Base-by-base conservation (phyloP, 257 asterid species). In the Datura wrightii region DNA sequence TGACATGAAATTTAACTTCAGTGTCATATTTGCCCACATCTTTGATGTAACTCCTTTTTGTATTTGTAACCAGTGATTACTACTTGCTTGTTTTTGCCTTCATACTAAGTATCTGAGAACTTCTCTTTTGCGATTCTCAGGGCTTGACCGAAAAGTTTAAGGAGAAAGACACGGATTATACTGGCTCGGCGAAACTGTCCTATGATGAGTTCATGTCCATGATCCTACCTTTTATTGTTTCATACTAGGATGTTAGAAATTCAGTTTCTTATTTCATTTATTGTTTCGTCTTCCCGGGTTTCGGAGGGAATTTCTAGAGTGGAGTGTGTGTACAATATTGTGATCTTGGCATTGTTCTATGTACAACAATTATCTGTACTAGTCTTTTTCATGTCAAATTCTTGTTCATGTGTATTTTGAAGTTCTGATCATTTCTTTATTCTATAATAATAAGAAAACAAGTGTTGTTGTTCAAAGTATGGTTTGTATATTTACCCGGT, bases 111-210 rank as follows among this genome's bases (percentile, higher is more conserved):
- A 46, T 53, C 15, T 82, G 24, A 66, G 34, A 48, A 13, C 56
- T 65, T 0, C 13, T 50, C 4, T 4, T 34, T 71, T 88, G 66
- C 66, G 7, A 82, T 82, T 83, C 84, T 79, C 92, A 95, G 99
- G 99, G 99, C 53, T 85, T 95, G 90, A 94, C 98, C 0, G 99
- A 95, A 60, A 94, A 94, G 76, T 94, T 95, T 91, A 94, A 95
- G 93, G 99, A 93, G 93, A 94, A 92, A 89, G 98, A 95, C 88
- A 82, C 89, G 5, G 91, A 85, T 6, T 95, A 95, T 86, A 87
- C 97, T 1, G 97, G 98, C 5, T 91, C 93, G n/a, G 98, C 99
- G 2, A 93, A 92, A 5, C 85, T 93, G 72, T 83, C 85, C 4
- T 94, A 95, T n/a, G 97, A 94, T 53, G 82, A 93, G 6, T 94